Base-by-base conservation (phyloP, 352 stramenopile genomes). In the Phytophthora macrochlamydospora region DNA sequence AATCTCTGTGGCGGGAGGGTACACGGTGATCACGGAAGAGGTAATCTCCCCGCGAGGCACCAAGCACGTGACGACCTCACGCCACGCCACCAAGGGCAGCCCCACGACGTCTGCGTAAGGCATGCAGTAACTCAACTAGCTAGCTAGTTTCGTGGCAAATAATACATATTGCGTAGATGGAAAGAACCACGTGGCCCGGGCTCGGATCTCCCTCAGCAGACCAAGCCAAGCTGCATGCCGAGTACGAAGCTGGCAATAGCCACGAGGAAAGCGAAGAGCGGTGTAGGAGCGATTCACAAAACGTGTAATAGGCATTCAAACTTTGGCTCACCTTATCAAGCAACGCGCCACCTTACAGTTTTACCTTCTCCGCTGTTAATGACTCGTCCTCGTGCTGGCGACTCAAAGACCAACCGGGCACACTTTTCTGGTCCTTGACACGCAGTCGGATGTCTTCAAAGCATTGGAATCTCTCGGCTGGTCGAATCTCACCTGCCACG, bases 391-490 rank as follows among this genome's bases (percentile, higher is more conserved):
- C 51, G 56, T 70, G 62, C 46, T 75, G 44, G 24, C 57, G 44
- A 40, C 86, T 67, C 4, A 95, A 73, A 56, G 87, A 95, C 87
- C 87, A 95, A 18, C 87, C 87, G 18, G 85, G 85, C 28, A 93
- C 78, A 56, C 85, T 93, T 64, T 86, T 89, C 31, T 83, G 80
- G 62, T 95, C 85, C 68, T 95, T 93, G n/a, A 95, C 85, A 31
- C 87, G 85, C 75, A 95, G 65, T 0, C 76, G 76, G 54, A 95
- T 79, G 51, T 64, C 65, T 51, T 92, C 85, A 59, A 92, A 95
- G 71, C 87, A 95, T 65, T 79, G 75, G 59, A 87, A 91, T 38
- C 71, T 69, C 11, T 72, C 62, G 0, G 61, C 57, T 1, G 75
- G 63, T 35, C 71, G 70, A 30, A 81, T 69, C 59, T 79, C 59